phyloP scores from a whole-genome alignment of 495 filamentous ascomycete genomes.

The Penicillium egyptiacum region DNA sequence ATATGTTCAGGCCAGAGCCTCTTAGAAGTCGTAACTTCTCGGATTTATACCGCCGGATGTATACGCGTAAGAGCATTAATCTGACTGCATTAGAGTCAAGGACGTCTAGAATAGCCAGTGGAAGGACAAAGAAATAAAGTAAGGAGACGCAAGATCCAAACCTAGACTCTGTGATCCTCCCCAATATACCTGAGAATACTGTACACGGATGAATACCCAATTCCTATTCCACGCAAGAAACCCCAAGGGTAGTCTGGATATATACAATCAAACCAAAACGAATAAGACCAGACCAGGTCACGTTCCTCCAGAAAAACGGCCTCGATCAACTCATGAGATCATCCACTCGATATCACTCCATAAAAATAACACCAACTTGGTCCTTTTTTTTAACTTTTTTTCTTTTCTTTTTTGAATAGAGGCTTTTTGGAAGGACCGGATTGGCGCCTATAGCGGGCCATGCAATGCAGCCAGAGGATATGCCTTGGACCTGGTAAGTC shows the following conservation, averaged over 20 bases:
- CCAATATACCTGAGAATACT: background rate
- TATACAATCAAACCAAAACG: background rate
- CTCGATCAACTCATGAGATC: slow-evolving; percentile 11
- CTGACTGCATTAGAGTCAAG: background rate
- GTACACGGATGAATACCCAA: slow-evolving; percentile 5
- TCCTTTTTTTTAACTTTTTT: too few relatives aligned
- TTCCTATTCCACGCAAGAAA: slow-evolving; percentile 8
- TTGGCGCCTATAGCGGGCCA: background rate
- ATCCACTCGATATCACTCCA: slow-evolving; percentile 1
- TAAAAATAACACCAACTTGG: background rate
- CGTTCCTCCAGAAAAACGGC: background rate
- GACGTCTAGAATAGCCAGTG: background rate
- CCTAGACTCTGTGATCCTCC: background rate
- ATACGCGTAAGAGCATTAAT: background rate
- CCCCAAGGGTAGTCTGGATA: background rate
- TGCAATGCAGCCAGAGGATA: background rate
- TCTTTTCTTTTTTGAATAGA: too few relatives aligned
- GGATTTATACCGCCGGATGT: too few relatives aligned
- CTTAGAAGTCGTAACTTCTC: background rate
- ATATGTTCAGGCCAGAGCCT: background rate
- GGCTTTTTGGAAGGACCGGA: background rate
- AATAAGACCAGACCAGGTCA: background rate
- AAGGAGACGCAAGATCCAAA: background rate
- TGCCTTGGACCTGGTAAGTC: background rate
- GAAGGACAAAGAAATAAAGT: background rate